phyloP scores from a whole-genome alignment of 2,329 filamentous ascomycete genomes.

The Beauveria rudraprayagi region DNA sequence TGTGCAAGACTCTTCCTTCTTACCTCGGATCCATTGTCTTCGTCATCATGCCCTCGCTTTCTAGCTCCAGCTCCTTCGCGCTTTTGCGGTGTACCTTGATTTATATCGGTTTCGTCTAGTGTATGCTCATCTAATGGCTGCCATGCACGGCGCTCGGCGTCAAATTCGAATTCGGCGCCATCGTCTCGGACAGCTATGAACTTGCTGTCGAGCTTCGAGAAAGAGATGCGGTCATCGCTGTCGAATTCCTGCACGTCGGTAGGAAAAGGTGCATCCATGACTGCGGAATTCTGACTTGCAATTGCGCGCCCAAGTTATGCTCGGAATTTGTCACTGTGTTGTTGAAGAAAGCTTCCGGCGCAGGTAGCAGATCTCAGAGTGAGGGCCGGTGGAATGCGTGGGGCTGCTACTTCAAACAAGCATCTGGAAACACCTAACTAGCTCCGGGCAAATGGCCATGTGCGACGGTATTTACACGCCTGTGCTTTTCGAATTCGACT shows the following conservation, averaged over 20 bases:
- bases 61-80: constrained; percentile 9
- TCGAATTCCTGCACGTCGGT: constrained; percentile 62
- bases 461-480: not conserved
- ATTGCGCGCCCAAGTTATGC: not conserved
- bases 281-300: constrained; percentile 17
- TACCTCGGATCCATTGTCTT: constrained; percentile 34
- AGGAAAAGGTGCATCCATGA: constrained; percentile 34
- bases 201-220: constrained; percentile 73
- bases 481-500: not conserved
- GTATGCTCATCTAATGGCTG: constrained; percentile 50
- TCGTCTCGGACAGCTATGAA: constrained; percentile 79
- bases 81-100: not conserved
- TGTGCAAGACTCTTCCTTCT: constrained; percentile 17
- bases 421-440: not conserved
- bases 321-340: not conserved
- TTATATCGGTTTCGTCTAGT: constrained; percentile 23
- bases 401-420: not conserved
- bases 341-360: constrained; percentile 1
- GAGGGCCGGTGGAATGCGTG: not conserved
- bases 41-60: constrained; percentile 36
- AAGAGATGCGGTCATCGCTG: constrained; percentile 74
- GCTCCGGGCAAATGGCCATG: not conserved
- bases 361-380: not conserved
- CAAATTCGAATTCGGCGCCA: constrained; percentile 78
- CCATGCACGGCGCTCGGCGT: constrained; percentile 65